A percentile compares a stretch with the other conserved stretches of the same genome.
Evolutionary conservation across 2,329 filamentous ascomycete species (phyloP).

Genomic region (Bertia moriformis): DNA sequence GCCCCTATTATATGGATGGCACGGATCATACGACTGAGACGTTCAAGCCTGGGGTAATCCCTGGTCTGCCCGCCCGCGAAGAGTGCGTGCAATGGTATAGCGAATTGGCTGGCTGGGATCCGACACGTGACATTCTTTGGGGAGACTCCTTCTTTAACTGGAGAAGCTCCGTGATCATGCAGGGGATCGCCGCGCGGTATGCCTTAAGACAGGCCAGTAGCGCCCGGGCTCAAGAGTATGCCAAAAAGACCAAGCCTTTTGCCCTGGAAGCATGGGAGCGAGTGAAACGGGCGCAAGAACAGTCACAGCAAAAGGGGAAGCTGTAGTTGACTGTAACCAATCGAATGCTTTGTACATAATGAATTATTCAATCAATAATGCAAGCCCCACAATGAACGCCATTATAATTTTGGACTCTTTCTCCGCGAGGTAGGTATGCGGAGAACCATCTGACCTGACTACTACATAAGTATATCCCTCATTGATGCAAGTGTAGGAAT

Average conservation of each 20-base stretch:
- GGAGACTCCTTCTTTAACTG: conserved; percentile 49
- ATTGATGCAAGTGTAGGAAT: no score
- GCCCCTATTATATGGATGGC: conserved; percentile 20
- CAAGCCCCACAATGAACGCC: no score
- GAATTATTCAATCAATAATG: no score
- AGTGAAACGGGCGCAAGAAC: neutral
- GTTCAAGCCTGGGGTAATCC: conserved; percentile 48
- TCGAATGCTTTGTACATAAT: no score
- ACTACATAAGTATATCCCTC: no score
- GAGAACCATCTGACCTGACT: no score
- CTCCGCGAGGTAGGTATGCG: no score
- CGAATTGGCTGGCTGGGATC: conserved; percentile 36
- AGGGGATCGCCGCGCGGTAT: conserved; percentile 83
- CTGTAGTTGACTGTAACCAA: no score
- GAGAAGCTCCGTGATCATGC: conserved; percentile 47
- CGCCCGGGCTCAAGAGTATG: neutral
- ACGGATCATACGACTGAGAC: conserved; percentile 15
- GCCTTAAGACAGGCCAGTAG: conserved; percentile 42
- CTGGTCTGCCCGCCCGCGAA: conserved; percentile 36
- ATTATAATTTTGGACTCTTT: no score
- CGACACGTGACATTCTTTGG: conserved; percentile 37
- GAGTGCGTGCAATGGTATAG: conserved; percentile 53
- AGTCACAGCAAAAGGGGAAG: neutral
- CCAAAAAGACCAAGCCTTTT: neutral
- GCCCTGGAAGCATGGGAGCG: neutral